Conservation (phyloP, 495 filamentous ascomycete species). For the Astrocystis sublimbata region DNA sequence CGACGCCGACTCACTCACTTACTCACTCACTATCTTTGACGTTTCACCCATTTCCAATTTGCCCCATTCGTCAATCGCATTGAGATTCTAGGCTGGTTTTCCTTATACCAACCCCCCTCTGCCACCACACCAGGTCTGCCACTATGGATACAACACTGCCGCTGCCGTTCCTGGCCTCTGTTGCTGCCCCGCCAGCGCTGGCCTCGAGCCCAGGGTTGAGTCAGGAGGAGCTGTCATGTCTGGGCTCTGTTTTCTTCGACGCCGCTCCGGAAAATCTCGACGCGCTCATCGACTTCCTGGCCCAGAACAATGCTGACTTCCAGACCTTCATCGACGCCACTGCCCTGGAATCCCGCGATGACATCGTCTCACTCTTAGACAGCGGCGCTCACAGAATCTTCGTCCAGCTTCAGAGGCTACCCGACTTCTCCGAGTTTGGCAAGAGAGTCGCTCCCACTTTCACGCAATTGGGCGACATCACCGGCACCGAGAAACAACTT, state of each 20-base stretch:
- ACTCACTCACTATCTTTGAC: slow-evolving; percentile 5
- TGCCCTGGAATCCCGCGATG: slow-evolving; percentile 62
- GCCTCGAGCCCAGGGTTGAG: slow-evolving; percentile 55
- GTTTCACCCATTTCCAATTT: slow-evolving; percentile 19
- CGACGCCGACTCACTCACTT: too few relatives aligned
- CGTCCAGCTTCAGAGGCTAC: slow-evolving; percentile 64
- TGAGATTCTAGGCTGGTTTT: neutral
- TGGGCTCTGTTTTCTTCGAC: slow-evolving; percentile 74
- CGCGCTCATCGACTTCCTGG: slow-evolving; percentile 65
- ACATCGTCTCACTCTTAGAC: slow-evolving; percentile 79
- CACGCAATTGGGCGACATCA: slow-evolving; percentile 30
- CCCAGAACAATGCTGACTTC: slow-evolving; percentile 64
- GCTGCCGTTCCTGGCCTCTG: slow-evolving; percentile 59
- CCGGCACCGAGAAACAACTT: slow-evolving; percentile 39
- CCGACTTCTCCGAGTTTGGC: slow-evolving; percentile 45
- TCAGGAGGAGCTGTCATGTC: slow-evolving; percentile 71
- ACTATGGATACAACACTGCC: slow-evolving; percentile 58
- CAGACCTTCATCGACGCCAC: slow-evolving; percentile 77
- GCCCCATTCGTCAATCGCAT: slow-evolving; percentile 17
- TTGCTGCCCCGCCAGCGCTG: slow-evolving; percentile 56
- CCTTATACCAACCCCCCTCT: neutral
- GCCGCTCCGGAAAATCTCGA: slow-evolving; percentile 58
- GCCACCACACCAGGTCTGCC: slow-evolving; percentile 1
- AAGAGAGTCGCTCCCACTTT: slow-evolving; percentile 46
- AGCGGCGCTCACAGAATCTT: slow-evolving; percentile 87